Evolutionary conservation across 208 protist genomes (phyloP), one percentile per base, ranked within the genome.

Genomic region (Trypanosoma vivax): DNA sequence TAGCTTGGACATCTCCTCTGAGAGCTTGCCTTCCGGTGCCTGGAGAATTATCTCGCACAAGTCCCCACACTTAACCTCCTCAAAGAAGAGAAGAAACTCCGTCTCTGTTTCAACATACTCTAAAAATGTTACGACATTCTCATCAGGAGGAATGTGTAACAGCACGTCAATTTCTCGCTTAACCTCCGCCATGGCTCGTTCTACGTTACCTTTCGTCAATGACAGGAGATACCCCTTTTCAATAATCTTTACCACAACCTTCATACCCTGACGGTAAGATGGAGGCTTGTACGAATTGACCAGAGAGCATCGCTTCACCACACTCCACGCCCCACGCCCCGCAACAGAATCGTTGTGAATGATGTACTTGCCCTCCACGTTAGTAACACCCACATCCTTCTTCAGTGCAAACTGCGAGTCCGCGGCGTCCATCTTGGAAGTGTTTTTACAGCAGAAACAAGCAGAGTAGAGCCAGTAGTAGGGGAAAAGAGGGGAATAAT

Each of bases 211-310:
- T 39, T 91, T 90, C 4, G 81, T 80, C 19, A 90, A 58, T 2
- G 83, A 90, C 38, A 89, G 83, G 29, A 95, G 73, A 50, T 92
- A 88, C 38, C 87, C 81, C 62, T 95, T 95, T 46, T 86, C 73
- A 57, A 95, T 92, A 10, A 95, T 86, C 55, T 95, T 95, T 28
- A 88, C 82, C 25, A 95, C 88, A 60, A 83, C 79, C 50, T 88
- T 88, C 85, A 93, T 93, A 6, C 60, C 78, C 25, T 68, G 60
- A 10, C 51, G 50, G n/a, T 69, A 77, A 31, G 73, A 79, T 29
- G 81, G 85, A 3, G 87, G 87, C 25, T 67, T 49, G 60, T 94
- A 93, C 11, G 74, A 64, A 18, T 69, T 49, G 39, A 90, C 72
- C 10, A 74, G 64, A 2, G 74, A 74, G 62, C 83, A 91, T 41